These are phyloP conservation scores for Albifimbria verrucaria DNA, from an alignment of 2,329 filamentous ascomycete genomes.

Conservation along the genomic window DNA sequence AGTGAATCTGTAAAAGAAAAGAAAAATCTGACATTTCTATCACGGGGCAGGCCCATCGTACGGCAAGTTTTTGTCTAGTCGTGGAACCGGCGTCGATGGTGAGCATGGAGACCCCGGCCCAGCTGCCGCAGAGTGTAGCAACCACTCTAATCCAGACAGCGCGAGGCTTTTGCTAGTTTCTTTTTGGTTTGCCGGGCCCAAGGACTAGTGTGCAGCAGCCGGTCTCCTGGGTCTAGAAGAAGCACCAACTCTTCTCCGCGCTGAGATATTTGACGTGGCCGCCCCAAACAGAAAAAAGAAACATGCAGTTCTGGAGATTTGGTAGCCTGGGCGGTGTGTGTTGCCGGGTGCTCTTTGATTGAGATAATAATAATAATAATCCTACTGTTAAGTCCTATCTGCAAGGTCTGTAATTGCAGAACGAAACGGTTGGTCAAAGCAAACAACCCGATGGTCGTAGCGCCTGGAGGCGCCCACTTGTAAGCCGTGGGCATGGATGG, in stretches of 20 bases:
- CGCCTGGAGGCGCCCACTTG: not conserved
- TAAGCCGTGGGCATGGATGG: not conserved
- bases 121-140: not conserved
- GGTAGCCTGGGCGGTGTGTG: too few species aligned
- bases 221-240: too few species aligned
- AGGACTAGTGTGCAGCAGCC: too few species aligned
- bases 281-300: too few species aligned
- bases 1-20: not conserved
- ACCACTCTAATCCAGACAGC: not conserved
- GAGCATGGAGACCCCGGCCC: not conserved
- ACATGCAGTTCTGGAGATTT: too few species aligned
- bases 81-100: not conserved
- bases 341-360: too few species aligned
- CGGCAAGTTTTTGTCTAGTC: not conserved
- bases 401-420: too few species aligned
- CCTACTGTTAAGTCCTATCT: too few species aligned
- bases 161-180: not conserved
- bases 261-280: too few species aligned
- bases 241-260: too few species aligned
- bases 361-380: too few species aligned
- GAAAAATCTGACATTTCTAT: not conserved
- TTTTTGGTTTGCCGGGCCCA: not conserved
- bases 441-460: not conserved
- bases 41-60: not conserved
- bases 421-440: not conserved